Percentiles rank a stretch among this genome's conserved stretches.
Evolutionary conservation across 176 grass and related monocot species (phyloP).

Genomic region (Ensete glaucum): DNA sequence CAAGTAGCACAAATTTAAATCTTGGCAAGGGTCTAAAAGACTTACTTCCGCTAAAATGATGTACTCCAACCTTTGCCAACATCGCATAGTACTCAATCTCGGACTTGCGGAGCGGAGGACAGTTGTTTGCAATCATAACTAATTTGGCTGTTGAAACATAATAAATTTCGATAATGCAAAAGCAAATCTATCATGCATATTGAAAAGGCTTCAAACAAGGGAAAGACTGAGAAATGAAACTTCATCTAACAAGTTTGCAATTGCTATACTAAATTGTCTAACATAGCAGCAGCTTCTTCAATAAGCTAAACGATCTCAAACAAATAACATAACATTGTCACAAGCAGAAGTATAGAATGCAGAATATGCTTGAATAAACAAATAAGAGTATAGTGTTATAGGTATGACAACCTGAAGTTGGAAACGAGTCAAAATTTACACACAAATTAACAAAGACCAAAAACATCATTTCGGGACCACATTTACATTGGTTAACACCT

Average conservation of each 20-base stretch:
- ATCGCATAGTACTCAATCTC: constrained; percentile 98
- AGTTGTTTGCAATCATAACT: constrained; percentile 85
- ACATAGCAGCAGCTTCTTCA: background rate
- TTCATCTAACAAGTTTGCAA: background rate
- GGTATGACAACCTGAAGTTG: too few relatives aligned
- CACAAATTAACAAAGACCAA: too few relatives aligned
- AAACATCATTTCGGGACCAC: too few relatives aligned
- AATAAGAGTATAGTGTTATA: too few relatives aligned
- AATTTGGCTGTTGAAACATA: constrained; percentile 49
- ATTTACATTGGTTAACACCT: too few relatives aligned
- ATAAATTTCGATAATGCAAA: background rate
- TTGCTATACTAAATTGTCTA: too few relatives aligned
- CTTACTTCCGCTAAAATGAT: constrained; percentile 97
- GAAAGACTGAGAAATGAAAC: too few relatives aligned
- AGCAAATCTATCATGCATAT: background rate
- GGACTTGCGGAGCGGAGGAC: constrained; percentile 83
- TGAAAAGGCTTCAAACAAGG: background rate
- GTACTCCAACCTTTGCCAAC: constrained; percentile 82
- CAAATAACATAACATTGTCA: too few relatives aligned
- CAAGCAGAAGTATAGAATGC: too few relatives aligned
- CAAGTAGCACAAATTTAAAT: background rate
- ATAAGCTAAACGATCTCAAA: too few relatives aligned
- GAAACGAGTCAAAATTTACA: too few relatives aligned
- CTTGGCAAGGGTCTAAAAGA: background rate
- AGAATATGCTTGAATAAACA: too few relatives aligned